Conservation (phyloP, 441 rosid genomes). For the Erodium chrysanthum region DNA sequence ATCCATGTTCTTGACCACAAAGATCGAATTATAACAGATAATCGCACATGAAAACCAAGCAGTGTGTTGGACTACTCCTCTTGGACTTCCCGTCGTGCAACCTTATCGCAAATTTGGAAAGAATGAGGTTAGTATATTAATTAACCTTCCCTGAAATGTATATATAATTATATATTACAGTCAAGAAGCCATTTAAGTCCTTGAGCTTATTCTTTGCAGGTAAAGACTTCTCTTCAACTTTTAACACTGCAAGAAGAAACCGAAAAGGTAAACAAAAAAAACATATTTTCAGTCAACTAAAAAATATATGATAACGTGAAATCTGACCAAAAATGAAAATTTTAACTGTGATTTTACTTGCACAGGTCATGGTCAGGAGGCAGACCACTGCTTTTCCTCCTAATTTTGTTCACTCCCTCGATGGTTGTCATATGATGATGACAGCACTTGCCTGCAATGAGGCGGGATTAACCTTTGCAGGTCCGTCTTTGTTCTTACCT, state of each 20-base stretch:
- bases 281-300: too few relatives aligned
- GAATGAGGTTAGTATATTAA: slow-evolving; percentile 47
- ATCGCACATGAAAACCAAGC: slow-evolving; percentile 83
- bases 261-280: slow-evolving; percentile 59
- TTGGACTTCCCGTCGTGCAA: slow-evolving; percentile 97
- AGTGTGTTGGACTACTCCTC: slow-evolving; percentile 90
- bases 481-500: slow-evolving; percentile 23
- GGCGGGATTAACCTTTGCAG: slow-evolving; percentile 87
- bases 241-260: slow-evolving; percentile 78
- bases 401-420: slow-evolving; percentile 95
- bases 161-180: too few relatives aligned
- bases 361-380: slow-evolving; percentile 61
- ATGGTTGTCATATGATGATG: slow-evolving; percentile 99
- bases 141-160: slow-evolving; percentile 9
- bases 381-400: slow-evolving; percentile 95
- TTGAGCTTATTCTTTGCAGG: slow-evolving; percentile 36
- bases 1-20: slow-evolving; percentile 18
- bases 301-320: too few relatives aligned
- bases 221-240: slow-evolving; percentile 90
- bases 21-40: slow-evolving; percentile 34
- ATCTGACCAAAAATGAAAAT: too few relatives aligned
- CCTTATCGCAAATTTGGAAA: slow-evolving; percentile 71
- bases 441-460: slow-evolving; percentile 92
- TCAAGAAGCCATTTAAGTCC: slow-evolving; percentile 9
- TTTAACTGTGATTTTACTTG: slow-evolving; percentile 11